Percentiles rank a stretch among this genome's conserved stretches.
Evolutionary conservation across 164 flowering plant species (phyloP).

Genomic region (Magnolia kwangsiensis): DNA sequence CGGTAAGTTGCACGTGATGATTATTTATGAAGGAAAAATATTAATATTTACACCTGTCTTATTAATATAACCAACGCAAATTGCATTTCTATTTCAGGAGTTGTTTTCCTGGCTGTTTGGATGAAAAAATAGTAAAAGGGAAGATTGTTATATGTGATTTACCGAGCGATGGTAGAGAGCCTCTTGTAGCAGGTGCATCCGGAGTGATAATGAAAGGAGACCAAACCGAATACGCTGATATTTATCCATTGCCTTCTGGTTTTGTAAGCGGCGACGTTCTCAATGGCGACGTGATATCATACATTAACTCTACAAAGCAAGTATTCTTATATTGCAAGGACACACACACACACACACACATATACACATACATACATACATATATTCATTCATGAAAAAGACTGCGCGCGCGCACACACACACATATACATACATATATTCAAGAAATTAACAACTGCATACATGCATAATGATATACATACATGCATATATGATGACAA

Average conservation of each 20-base stretch:
- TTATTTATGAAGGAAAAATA: neutral
- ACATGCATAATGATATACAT: no score
- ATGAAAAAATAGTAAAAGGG: constrained; percentile 31
- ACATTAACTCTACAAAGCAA: constrained; percentile 37
- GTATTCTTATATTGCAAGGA: neutral
- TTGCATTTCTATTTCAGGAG: constrained; percentile 20
- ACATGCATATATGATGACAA: no score
- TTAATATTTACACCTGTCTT: neutral
- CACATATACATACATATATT: no score
- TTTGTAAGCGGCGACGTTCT: constrained; percentile 24
- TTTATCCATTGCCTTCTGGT: constrained; percentile 34
- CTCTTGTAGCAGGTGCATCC: constrained; percentile 27
- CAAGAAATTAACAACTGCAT: no score
- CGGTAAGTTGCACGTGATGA: neutral
- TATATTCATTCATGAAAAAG: no score
- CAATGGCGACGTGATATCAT: constrained; percentile 11
- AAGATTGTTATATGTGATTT: constrained; percentile 53
- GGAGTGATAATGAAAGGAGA: constrained; percentile 34
- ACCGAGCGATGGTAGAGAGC: neutral
- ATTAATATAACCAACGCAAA: neutral
- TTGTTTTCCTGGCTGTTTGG: constrained; percentile 30
- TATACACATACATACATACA: no score
- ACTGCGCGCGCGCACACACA: no score
- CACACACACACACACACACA: no score
- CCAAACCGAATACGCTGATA: constrained; percentile 23